phyloP scores from a whole-genome alignment of 495 filamentous ascomycete species.

The Podospora conica region DNA sequence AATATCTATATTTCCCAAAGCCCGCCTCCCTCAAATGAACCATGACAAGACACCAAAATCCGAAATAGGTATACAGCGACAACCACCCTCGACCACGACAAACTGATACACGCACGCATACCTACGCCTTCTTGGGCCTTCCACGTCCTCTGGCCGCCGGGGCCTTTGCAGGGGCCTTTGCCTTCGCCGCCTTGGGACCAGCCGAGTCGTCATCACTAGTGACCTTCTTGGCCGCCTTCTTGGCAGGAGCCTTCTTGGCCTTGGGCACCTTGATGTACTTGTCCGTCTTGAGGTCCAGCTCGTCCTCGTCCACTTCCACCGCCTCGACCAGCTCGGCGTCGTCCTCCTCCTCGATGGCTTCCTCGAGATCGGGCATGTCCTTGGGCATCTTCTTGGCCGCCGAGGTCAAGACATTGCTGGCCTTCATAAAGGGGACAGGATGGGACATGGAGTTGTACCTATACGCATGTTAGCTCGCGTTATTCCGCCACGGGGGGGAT shows the following conservation, averaged over 20 bases:
- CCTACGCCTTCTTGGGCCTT: slow-evolving; percentile 19
- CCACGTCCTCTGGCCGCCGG: slow-evolving; percentile 17
- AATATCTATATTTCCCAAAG: background rate
- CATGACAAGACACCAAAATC: background rate
- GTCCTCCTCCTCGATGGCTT: slow-evolving; percentile 90
- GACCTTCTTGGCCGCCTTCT: slow-evolving; percentile 31
- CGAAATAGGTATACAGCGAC: background rate
- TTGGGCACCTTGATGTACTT: slow-evolving; percentile 94
- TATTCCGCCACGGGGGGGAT: background rate
- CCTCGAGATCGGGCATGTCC: slow-evolving; percentile 88
- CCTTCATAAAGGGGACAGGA: slow-evolving; percentile 94
- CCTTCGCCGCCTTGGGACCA: slow-evolving; percentile 22
- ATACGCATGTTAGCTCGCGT: slow-evolving; percentile 16
- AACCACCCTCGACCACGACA: background rate
- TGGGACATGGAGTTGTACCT: slow-evolving; percentile 85
- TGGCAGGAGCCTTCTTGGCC: slow-evolving; percentile 37
- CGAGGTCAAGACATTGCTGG: slow-evolving; percentile 58
- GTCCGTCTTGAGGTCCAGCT: slow-evolving; percentile 83
- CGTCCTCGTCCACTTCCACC: slow-evolving; percentile 60
- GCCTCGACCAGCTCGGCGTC: slow-evolving; percentile 61
- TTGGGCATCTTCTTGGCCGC: slow-evolving; percentile 28
- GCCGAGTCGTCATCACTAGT: slow-evolving; percentile 21
- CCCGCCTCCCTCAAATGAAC: background rate
- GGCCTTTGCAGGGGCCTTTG: slow-evolving; percentile 7
- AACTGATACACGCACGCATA: background rate